Conservation (phyloP, 306 rosid genomes). For the cucumber (Cucumis sativus) region Cucumber_9930_V3 NC_026657.2:15909001-15909500, state of each 20-base stretch:
- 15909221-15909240: neutral
- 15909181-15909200: neutral
- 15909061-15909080: slow-evolving; percentile 83
- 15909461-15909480: too few species aligned
- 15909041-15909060: slow-evolving; percentile 94
- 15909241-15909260: neutral
- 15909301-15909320: neutral
- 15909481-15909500: too few species aligned
- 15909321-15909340: neutral
- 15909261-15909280: neutral
- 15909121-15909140: slow-evolving; percentile 4
- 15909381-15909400: too few species aligned
- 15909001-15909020: neutral
- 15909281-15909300: neutral
- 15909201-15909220: neutral
- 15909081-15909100: slow-evolving; percentile 99
- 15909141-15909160: neutral
- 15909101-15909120: slow-evolving; percentile 63
- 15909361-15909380: too few species aligned
- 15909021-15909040: slow-evolving; percentile 46
- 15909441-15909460: too few species aligned
- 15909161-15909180: neutral
- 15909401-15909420: too few species aligned
- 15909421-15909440: too few species aligned
- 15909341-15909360: too few species aligned